Evolutionary conservation across 2,329 filamentous ascomycete species (phyloP), one percentile per base, ranked within the genome.

Genomic region (Pseudogymnoascus sp.): DNA sequence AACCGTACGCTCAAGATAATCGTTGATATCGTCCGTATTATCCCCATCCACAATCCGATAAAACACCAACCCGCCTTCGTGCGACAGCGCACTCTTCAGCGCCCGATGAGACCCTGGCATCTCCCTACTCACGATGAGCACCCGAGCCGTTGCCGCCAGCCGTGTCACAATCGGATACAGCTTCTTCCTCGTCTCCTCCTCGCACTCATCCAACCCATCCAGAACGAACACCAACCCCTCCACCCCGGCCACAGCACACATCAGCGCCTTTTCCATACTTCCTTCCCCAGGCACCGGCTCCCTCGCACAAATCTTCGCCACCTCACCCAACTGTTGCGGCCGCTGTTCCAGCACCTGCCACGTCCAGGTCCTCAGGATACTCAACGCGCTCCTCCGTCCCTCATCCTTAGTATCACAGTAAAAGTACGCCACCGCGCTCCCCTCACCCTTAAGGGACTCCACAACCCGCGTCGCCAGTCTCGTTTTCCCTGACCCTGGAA

Each of bases 11-110:
- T 53, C 46, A 11, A 53, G 46, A 31, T 53, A 53, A 21, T 53
- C 46, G 7, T 53, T 53, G 46, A 53, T 53, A 53, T 53, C 46
- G 3, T 53, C 46, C 14, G 9, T 31, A 53, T 53, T 53, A 31
- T 53, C 46, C 25, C 46, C 46, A 3, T 53, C 46, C 46, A 53
- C 46, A 53, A 53, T 53, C 25, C 46, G 46, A 53, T 53, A 53
- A 16, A 31, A 53, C 46, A 53, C 46, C 25, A 31, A 16, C 8
- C 46, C 46, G 3, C 23, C 46, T n/a, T 53, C 46, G 5, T 53
- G 46, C 14, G 23, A 25, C 5, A 53, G 46, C 46, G 46, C 23
- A 16, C 25, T 31, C 25, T 53, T 53, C 46, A 53, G 46, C 23
- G 12, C 23, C 46, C 46, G 46, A 53, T 53, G 14, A 8, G 46